Percentiles rank a stretch among this genome's conserved stretches.
Evolutionary conservation across 352 stramenopile species (phyloP).

Genomic region (Plasmopara halstedii): DNA sequence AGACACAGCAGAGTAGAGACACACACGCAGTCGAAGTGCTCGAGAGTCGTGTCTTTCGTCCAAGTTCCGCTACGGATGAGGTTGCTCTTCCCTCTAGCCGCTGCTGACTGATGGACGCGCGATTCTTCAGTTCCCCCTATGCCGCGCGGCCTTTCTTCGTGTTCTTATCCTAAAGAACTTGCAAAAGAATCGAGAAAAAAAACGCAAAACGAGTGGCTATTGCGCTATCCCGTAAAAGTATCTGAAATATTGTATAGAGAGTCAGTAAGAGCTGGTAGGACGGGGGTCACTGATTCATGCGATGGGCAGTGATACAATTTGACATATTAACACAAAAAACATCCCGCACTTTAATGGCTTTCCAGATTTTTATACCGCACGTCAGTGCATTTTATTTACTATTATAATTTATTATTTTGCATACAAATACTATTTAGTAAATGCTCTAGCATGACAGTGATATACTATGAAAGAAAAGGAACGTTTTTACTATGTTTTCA

Average conservation of each 20-base stretch:
- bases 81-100: slow-evolving; percentile 10
- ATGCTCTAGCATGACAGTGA: too few species aligned
- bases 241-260: slow-evolving; percentile 21
- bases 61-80: slow-evolving; percentile 6
- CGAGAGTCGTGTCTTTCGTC: slow-evolving; percentile 12
- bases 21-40: slow-evolving; percentile 3
- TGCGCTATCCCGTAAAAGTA: background rate
- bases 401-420: too few species aligned
- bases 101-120: slow-evolving; percentile 13
- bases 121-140: slow-evolving; percentile 25
- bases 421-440: too few species aligned
- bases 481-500: too few species aligned
- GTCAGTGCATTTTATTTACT: slow-evolving; percentile 3
- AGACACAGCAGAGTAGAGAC: too few species aligned
- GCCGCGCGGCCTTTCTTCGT: slow-evolving; percentile 25
- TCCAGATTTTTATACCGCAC: slow-evolving; percentile 29
- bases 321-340: background rate
- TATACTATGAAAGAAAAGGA: too few species aligned
- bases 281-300: slow-evolving; percentile 4
- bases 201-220: slow-evolving; percentile 34
- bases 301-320: background rate
- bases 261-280: slow-evolving; percentile 13
- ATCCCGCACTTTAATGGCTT: slow-evolving; percentile 7
- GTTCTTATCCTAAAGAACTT: slow-evolving; percentile 23
- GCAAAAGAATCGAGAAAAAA: slow-evolving; percentile 35